phyloP scores from a whole-genome alignment of 768 basidiomycete species.

The Lactarius evosmus region DNA sequence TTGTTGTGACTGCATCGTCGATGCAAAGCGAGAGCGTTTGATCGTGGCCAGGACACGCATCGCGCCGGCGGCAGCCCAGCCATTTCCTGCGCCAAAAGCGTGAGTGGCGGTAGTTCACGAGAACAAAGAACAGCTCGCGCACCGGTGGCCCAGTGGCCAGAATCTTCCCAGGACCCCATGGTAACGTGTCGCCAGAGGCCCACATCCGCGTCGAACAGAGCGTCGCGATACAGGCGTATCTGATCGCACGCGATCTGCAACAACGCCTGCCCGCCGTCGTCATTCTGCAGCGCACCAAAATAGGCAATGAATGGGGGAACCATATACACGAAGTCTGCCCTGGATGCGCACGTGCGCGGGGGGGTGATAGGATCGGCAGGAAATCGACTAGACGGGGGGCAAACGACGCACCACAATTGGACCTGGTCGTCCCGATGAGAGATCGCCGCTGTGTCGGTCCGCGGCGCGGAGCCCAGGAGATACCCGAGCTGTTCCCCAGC shows the following conservation, averaged over 20 bases:
- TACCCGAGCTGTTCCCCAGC: slow-evolving; percentile 48
- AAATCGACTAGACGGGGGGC: background rate
- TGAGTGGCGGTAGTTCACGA: slow-evolving; percentile 2
- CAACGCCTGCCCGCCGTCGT: slow-evolving; percentile 36
- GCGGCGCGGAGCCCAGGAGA: slow-evolving; percentile 45
- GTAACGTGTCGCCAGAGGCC: slow-evolving; percentile 58
- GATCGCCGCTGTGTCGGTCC: slow-evolving; percentile 52
- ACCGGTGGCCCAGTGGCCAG: slow-evolving; percentile 59
- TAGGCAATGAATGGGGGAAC: slow-evolving; percentile 66
- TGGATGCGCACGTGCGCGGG: slow-evolving; percentile 29
- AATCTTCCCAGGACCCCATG: slow-evolving; percentile 45
- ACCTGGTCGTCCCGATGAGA: slow-evolving; percentile 53
- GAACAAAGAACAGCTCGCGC: slow-evolving; percentile 3
- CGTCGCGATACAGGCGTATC: slow-evolving; percentile 53
- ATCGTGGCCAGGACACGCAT: slow-evolving; percentile 56
- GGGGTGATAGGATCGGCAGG: background rate
- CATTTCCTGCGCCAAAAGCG: slow-evolving; percentile 44
- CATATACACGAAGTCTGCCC: slow-evolving; percentile 62
- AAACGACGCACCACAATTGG: slow-evolving; percentile 46
- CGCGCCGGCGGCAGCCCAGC: slow-evolving; percentile 70
- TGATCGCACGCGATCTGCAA: slow-evolving; percentile 55
- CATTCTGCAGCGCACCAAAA: slow-evolving; percentile 49
- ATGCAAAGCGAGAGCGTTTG: slow-evolving; percentile 42
- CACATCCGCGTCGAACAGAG: slow-evolving; percentile 42
- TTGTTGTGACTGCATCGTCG: slow-evolving; percentile 40